A percentile compares a stretch with the other conserved stretches of the same genome.
Conservation (phyloP, 352 stramenopile species). For the Saprolegnia parasitica region DNA sequence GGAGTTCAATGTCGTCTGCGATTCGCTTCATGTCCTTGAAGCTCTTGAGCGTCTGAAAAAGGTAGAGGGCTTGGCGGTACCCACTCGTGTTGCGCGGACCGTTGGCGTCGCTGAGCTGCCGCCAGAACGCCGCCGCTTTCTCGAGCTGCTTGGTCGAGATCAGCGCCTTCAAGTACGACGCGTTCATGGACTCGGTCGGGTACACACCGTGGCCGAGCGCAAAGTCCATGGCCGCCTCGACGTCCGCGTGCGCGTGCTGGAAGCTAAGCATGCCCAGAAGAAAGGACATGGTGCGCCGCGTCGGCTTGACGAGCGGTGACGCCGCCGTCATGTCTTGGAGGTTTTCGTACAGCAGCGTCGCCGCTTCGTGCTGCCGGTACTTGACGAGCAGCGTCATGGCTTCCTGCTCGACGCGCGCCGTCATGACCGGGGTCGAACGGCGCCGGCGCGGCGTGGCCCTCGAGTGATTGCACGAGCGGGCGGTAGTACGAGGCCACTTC, state of each 20-base stretch:
- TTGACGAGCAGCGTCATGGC: slow-evolving; percentile 21
- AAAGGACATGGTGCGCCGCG: slow-evolving; percentile 26
- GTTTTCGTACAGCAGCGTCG: slow-evolving; percentile 17
- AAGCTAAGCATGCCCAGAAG: slow-evolving; percentile 12
- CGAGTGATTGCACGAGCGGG: neutral
- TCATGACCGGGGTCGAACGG: slow-evolving; percentile 10
- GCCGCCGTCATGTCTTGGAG: slow-evolving; percentile 19
- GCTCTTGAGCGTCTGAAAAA: slow-evolving; percentile 8
- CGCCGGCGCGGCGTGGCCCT: neutral
- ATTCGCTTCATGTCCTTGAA: slow-evolving; percentile 10
- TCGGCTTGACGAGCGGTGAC: slow-evolving; percentile 3
- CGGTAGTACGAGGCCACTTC: slow-evolving; percentile 14
- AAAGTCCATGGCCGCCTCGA: slow-evolving; percentile 3
- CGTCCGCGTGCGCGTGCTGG: neutral
- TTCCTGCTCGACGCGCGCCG: slow-evolving; percentile 23
- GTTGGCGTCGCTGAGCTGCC: neutral
- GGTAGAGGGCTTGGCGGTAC: slow-evolving; percentile 17
- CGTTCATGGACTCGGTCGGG: slow-evolving; percentile 25
- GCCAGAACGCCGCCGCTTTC: neutral
- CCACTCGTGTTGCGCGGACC: neutral
- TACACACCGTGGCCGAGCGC: neutral
- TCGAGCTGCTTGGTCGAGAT: slow-evolving; percentile 3
- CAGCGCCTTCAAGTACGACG: slow-evolving; percentile 11
- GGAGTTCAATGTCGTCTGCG: slow-evolving; percentile 18
- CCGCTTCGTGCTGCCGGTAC: slow-evolving; percentile 1